A percentile compares a stretch with the other conserved stretches of the same genome.
Conservation (phyloP, 2,329 filamentous ascomycete genomes). For the Tolypocladium endophyticum region DNA sequence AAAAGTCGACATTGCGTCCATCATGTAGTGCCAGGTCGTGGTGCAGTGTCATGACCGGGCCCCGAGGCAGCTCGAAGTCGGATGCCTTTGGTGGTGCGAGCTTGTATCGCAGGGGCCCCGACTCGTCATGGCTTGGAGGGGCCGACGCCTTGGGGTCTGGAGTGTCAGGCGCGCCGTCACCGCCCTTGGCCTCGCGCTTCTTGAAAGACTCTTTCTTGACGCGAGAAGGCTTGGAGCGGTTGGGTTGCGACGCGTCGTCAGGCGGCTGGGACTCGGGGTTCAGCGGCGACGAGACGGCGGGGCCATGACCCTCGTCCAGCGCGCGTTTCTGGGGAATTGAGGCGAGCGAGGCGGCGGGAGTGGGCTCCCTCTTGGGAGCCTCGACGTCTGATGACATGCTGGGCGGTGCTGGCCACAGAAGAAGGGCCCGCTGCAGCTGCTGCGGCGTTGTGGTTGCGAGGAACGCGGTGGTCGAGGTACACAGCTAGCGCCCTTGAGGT, state of each 20-base stretch:
- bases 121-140: constrained; percentile 30
- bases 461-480: not conserved
- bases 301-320: constrained; percentile 59
- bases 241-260: constrained; percentile 33
- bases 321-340: constrained; percentile 54
- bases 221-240: constrained; percentile 29
- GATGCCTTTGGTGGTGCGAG: constrained; percentile 50
- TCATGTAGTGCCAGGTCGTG: constrained; percentile 37
- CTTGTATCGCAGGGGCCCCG: constrained; percentile 49
- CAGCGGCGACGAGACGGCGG: constrained; percentile 62
- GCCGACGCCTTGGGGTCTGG: constrained; percentile 40
- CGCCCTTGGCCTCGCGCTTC: constrained; percentile 54
- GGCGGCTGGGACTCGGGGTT: constrained; percentile 40
- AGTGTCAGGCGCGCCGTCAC: constrained; percentile 42
- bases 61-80: constrained; percentile 50
- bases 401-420: not conserved
- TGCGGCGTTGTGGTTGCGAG: not conserved
- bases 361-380: constrained; percentile 29
- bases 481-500: not conserved
- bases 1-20: constrained; percentile 44
- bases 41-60: constrained; percentile 44
- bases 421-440: not conserved
- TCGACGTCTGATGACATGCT: constrained; percentile 25
- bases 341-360: constrained; percentile 27
- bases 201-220: constrained; percentile 58